phyloP scores from a whole-genome alignment of 208 protist species.

The Acanthamoeba royreba region DNA sequence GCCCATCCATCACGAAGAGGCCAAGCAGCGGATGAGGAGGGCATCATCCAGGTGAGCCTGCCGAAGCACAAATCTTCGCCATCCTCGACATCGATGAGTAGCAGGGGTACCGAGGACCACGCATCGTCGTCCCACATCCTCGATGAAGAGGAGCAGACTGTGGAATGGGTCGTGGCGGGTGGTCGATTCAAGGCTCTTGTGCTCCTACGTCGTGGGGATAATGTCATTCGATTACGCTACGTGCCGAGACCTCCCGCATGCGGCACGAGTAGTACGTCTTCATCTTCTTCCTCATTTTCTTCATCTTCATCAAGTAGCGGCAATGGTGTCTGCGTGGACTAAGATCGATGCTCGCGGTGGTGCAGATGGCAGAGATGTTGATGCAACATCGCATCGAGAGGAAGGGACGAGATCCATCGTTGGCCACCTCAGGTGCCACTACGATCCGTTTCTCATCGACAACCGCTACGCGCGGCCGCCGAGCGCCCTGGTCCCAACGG shows the following conservation, averaged over 20 bases:
- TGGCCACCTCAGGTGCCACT: not conserved
- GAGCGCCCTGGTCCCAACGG: not conserved
- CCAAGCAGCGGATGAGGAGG: not conserved
- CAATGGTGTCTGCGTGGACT: not conserved
- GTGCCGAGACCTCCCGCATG: too few relatives aligned
- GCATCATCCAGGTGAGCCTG: not conserved
- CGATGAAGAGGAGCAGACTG: not conserved
- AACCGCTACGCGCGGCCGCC: not conserved
- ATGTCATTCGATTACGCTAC: not conserved
- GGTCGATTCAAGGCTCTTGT: not conserved
- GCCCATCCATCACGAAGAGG: too few relatives aligned
- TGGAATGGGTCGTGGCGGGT: not conserved
- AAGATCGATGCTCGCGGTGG: not conserved
- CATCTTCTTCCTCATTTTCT: too few relatives aligned
- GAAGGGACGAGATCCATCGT: not conserved
- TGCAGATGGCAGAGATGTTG: too few relatives aligned
- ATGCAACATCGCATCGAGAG: too few relatives aligned
- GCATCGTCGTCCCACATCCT: not conserved
- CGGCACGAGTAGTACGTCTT: too few relatives aligned
- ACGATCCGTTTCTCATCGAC: not conserved
- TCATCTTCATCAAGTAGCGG: not conserved
- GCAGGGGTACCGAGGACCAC: not conserved
- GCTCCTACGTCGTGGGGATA: not conserved
- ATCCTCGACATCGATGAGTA: not conserved
- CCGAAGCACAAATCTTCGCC: too few relatives aligned